phyloP scores from a whole-genome alignment of 2,329 filamentous ascomycete species.

The Pestalotiopsis sp. region DNA sequence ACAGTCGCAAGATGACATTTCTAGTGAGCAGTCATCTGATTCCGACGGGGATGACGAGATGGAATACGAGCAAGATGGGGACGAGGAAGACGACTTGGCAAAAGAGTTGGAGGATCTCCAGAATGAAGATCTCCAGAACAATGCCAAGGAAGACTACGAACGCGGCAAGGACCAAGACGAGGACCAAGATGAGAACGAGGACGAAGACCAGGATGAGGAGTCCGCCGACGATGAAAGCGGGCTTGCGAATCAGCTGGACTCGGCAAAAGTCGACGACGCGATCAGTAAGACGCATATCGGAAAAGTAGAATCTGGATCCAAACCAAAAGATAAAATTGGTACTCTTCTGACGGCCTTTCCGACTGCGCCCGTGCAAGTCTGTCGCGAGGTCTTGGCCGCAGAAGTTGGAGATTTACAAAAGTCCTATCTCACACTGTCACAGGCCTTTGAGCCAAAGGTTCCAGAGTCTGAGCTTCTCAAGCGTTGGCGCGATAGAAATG shows the following conservation, averaged over 20 bases:
- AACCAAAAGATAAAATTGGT: slow-evolving; percentile 28
- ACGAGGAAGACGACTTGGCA: slow-evolving; percentile 38
- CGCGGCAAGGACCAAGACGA: background rate
- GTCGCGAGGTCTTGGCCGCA: slow-evolving; percentile 38
- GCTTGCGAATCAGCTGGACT: background rate
- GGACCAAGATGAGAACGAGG: background rate
- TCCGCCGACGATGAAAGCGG: background rate
- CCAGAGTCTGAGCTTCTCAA: slow-evolving; percentile 19
- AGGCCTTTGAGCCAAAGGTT: slow-evolving; percentile 33
- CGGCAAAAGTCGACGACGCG: background rate
- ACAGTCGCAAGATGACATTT: background rate
- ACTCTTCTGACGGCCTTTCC: slow-evolving; percentile 49
- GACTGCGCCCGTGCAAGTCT: slow-evolving; percentile 34
- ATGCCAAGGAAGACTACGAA: background rate
- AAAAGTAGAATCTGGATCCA: background rate
- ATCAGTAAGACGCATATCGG: background rate
- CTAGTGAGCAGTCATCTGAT: background rate
- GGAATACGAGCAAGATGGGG: slow-evolving; percentile 24
- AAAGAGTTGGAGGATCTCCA: slow-evolving; percentile 47
- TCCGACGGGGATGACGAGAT: slow-evolving; percentile 16
- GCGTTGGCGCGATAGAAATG: slow-evolving; percentile 11
- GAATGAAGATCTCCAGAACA: slow-evolving; percentile 36
- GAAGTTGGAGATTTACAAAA: slow-evolving; percentile 36
- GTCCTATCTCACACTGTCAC: slow-evolving; percentile 39
- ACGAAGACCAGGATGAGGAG: slow-evolving; percentile 24